Conservation (phyloP, 2,329 filamentous ascomycete species). For the Neospermospora avenae region DNA sequence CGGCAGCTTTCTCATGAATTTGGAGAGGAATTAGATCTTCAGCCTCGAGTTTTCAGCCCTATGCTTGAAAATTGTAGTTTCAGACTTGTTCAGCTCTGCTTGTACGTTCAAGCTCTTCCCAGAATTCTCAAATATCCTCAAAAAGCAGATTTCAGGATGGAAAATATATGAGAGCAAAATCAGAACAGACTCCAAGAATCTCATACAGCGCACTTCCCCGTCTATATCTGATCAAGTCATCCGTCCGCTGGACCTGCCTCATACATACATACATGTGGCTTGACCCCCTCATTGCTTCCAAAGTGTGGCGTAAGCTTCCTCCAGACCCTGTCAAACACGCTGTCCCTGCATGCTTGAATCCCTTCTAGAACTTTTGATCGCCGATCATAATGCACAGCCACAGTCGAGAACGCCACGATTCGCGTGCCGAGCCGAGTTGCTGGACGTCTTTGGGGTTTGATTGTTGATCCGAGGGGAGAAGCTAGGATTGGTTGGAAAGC, state of each 20-base stretch:
- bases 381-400: conserved; percentile 14
- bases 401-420: not conserved
- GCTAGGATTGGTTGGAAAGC: not conserved
- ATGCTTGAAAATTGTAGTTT: not conserved
- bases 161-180: no score
- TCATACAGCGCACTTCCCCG: not conserved
- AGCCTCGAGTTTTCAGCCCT: not conserved
- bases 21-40: not conserved
- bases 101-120: no score
- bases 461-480: not conserved
- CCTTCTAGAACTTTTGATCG: not conserved
- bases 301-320: conserved; percentile 11
- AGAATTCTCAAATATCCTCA: no score
- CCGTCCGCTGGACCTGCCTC: not conserved
- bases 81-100: no score
- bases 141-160: no score
- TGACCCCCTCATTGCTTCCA: not conserved
- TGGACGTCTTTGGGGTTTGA: not conserved
- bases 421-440: not conserved
- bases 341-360: conserved; percentile 1
- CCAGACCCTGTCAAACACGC: not conserved
- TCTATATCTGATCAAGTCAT: not conserved
- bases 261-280: conserved; percentile 6
- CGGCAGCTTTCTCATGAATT: not conserved
- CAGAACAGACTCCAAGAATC: not conserved